Conservation (phyloP, 139 green algal species). For the Chlamydomonas sp. region DNA sequence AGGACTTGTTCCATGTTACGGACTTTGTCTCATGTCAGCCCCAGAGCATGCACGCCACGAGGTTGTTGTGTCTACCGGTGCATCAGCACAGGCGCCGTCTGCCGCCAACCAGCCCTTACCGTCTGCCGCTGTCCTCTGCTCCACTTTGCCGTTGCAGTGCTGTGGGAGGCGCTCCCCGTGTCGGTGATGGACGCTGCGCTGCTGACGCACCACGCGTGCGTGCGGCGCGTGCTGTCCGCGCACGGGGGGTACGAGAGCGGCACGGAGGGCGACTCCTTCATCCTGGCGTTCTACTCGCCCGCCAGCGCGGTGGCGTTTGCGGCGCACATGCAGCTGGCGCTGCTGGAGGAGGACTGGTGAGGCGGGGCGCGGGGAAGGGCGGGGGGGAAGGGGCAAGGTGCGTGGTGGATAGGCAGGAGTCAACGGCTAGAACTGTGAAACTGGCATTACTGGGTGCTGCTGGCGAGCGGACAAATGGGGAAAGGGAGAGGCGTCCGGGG, state of each 20-base stretch:
- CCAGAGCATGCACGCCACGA: too few relatives aligned
- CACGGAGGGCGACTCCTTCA: too few relatives aligned
- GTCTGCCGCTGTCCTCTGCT: background rate
- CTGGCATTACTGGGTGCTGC: too few relatives aligned
- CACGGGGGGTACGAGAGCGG: slow-evolving; percentile 36
- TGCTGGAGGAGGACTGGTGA: slow-evolving; percentile 13
- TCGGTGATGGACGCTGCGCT: slow-evolving; percentile 23
- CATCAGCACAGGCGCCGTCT: too few relatives aligned
- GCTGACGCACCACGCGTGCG: slow-evolving; percentile 21
- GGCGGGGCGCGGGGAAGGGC: background rate
- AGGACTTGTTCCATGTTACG: too few relatives aligned
- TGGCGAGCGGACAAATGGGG: too few relatives aligned
- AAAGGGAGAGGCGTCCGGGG: too few relatives aligned
- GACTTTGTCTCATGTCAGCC: too few relatives aligned
- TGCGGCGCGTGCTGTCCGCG: slow-evolving; percentile 7
- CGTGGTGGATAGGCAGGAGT: too few relatives aligned
- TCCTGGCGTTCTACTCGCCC: slow-evolving; percentile 12
- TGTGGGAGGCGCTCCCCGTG: slow-evolving; percentile 30
- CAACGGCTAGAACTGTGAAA: too few relatives aligned
- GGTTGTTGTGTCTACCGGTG: too few relatives aligned
- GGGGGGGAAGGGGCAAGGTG: too few relatives aligned
- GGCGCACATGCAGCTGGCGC: background rate
- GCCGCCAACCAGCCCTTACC: background rate
- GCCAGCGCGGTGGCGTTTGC: background rate
- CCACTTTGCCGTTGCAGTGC: background rate